Evolutionary conservation across 2,329 filamentous ascomycete species (phyloP).

Genomic region (Diaporthe amygdali): DNA sequence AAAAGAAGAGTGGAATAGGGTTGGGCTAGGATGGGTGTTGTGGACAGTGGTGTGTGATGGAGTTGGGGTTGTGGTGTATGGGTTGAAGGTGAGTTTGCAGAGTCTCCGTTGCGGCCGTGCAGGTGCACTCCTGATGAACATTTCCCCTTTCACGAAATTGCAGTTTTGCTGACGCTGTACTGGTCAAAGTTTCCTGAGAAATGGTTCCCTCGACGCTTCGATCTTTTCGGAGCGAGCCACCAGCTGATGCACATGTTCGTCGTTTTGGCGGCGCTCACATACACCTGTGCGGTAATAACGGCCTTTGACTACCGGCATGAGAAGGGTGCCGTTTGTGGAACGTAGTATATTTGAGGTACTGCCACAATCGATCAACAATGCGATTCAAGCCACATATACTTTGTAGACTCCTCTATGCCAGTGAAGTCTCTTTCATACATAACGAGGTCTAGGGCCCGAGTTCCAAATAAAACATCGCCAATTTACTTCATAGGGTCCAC

Average conservation of each 20-base stretch:
- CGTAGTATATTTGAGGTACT: background rate
- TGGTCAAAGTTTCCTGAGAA: constrained; percentile 45
- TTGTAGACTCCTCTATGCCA: background rate
- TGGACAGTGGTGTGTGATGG: constrained; percentile 43
- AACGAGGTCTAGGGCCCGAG: too few species aligned
- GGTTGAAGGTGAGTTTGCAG: constrained; percentile 32
- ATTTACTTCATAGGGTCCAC: constrained; percentile 21
- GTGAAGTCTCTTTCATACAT: background rate
- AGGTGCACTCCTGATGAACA: background rate
- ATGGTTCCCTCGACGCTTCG: constrained; percentile 47
- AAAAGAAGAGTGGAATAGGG: constrained; percentile 39
- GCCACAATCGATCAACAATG: background rate
- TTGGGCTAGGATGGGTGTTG: constrained; percentile 45
- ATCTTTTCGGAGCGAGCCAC: constrained; percentile 52
- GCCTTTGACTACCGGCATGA: constrained; percentile 41
- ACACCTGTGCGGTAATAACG: constrained; percentile 40
- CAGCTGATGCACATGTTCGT: constrained; percentile 55
- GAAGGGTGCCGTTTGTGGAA: background rate
- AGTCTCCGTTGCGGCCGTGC: background rate
- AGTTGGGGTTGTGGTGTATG: constrained; percentile 44
- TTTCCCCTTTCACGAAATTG: background rate
- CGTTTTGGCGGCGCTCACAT: constrained; percentile 44
- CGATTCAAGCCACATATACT: background rate
- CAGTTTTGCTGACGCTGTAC: background rate
- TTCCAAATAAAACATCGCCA: background rate